Evolutionary conservation across 2,329 filamentous ascomycete species (phyloP), one percentile per base, ranked within the genome.

Genomic region (Mariannaea sp.): DNA sequence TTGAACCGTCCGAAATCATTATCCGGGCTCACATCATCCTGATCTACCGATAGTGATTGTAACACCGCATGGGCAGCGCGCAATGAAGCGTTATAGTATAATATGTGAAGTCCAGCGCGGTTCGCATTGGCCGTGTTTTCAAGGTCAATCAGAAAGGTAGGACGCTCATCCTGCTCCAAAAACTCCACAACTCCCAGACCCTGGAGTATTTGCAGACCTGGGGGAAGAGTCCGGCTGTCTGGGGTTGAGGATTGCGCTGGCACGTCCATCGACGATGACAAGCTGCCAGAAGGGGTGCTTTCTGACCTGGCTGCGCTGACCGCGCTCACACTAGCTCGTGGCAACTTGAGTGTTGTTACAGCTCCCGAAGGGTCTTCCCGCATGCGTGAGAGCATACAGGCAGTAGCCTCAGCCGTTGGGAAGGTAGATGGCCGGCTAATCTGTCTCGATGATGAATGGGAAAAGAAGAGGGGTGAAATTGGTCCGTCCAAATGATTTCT

Each of bases 111-210:
- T 2, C 77, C 76, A 0, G 79, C 78, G 1, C 79, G 74, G 17
- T 72, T 74, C 40, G 76, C 78, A 60, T 85, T 86, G n/a, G 73
- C 69, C 1, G 77, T 70, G 62, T 87, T 83, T 7, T 77, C 75
- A 44, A 89, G 72, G 64, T 93, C 89, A 27, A 93, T 77, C 35
- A 93, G 80, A 63, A 93, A 90, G 0, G 87, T 89, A 3, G 89
- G 90, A 40, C 90, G 78, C 43, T 87, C 83, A 67, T 94, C 90
- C 60, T 88, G 82, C 65, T 93, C 89, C 33, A 94, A 71, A 32
- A 93, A 74, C 68, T 93, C 90, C 16, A 87, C 72, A 8, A 90
- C 79, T 19, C 87, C 86, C 45, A 92, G 77, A 20, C 81, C 80
- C 35, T 82, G 82, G 4, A 92, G 75, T 44, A 84, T 73, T 45